These are phyloP conservation scores for Potentilla sterilis DNA, from an alignment of 306 rosid genomes.

Conservation along the genomic window DNA sequence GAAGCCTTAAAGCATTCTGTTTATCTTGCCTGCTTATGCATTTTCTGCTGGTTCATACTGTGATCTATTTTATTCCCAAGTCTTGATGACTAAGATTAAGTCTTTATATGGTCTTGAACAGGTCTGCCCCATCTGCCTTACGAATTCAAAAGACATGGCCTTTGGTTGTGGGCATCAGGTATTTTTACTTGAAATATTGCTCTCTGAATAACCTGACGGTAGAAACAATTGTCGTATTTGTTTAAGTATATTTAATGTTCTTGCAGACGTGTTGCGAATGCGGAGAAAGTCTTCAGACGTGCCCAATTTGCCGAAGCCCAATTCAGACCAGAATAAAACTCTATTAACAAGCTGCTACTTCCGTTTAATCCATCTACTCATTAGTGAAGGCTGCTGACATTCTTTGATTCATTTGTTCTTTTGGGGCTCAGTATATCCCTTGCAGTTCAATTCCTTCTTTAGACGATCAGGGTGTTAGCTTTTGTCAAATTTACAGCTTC, in stretches of 20 bases:
- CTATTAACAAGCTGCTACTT: slow-evolving; percentile 37
- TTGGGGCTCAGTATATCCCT: slow-evolving; percentile 31
- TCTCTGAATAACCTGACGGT: background rate
- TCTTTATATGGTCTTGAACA: slow-evolving; percentile 37
- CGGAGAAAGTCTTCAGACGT: slow-evolving; percentile 60
- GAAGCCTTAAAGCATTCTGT: background rate
- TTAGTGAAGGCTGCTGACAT: background rate
- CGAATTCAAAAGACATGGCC: slow-evolving; percentile 82
- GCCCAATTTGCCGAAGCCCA: slow-evolving; percentile 85
- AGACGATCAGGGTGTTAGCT: slow-evolving; percentile 14
- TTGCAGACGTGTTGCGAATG: slow-evolving; percentile 90
- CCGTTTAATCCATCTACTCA: background rate
- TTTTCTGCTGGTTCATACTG: background rate
- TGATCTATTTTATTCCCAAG: background rate
- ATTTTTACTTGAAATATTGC: slow-evolving; percentile 12
- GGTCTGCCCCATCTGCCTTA: slow-evolving; percentile 88
- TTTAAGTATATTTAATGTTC: slow-evolving; percentile 8
- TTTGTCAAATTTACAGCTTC: slow-evolving; percentile 2
- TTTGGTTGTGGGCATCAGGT: slow-evolving; percentile 99
- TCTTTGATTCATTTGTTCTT: background rate
- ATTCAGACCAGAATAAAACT: slow-evolving; percentile 79
- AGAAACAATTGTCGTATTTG: slow-evolving; percentile 5
- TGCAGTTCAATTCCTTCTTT: slow-evolving; percentile 23
- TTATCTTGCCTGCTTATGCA: background rate
- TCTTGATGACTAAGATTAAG: slow-evolving; percentile 15